Evolutionary conservation across 2,329 filamentous ascomycete genomes (phyloP).

Genomic region (Ustulina deusta): DNA sequence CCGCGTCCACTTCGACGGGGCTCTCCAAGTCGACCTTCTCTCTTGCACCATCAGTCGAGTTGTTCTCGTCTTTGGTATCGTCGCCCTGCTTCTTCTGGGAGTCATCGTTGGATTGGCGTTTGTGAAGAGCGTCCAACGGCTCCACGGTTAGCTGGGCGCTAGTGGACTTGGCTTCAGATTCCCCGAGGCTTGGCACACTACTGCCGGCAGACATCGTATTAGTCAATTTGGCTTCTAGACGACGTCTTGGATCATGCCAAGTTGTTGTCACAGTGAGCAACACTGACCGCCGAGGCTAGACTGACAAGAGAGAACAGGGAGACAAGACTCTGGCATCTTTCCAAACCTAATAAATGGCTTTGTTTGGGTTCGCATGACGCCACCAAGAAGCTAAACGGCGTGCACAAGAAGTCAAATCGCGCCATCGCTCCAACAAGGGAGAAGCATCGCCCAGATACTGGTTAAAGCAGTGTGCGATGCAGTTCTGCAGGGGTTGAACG

Average conservation of each 20-base stretch:
- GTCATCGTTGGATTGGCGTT: slow-evolving; percentile 13
- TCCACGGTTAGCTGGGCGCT: slow-evolving; percentile 26
- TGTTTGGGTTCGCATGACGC: slow-evolving; percentile 11
- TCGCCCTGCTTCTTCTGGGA: slow-evolving; percentile 12
- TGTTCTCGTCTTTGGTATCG: no score
- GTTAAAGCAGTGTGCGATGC: slow-evolving; percentile 2
- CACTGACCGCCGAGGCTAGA: neutral
- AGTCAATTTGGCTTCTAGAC: neutral
- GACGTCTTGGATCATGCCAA: neutral
- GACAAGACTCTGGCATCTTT: neutral
- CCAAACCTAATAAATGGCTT: neutral
- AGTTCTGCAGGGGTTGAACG: neutral
- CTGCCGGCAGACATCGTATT: slow-evolving; percentile 33
- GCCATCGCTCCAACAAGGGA: slow-evolving; percentile 27
- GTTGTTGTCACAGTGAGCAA: neutral
- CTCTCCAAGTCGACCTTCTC: slow-evolving; percentile 44
- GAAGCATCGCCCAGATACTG: slow-evolving; percentile 4
- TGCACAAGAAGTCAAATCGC: slow-evolving; percentile 24
- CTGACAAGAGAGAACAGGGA: slow-evolving; percentile 2
- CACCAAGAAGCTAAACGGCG: slow-evolving; percentile 16
- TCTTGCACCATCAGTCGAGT: slow-evolving; percentile 4
- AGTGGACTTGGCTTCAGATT: slow-evolving; percentile 20
- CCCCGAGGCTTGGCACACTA: slow-evolving; percentile 29
- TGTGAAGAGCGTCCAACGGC: slow-evolving; percentile 13
- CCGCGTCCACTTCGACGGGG: slow-evolving; percentile 44